Conservation (phyloP, 352 stramenopile genomes). For the Pythium vanterpoolii region DNA sequence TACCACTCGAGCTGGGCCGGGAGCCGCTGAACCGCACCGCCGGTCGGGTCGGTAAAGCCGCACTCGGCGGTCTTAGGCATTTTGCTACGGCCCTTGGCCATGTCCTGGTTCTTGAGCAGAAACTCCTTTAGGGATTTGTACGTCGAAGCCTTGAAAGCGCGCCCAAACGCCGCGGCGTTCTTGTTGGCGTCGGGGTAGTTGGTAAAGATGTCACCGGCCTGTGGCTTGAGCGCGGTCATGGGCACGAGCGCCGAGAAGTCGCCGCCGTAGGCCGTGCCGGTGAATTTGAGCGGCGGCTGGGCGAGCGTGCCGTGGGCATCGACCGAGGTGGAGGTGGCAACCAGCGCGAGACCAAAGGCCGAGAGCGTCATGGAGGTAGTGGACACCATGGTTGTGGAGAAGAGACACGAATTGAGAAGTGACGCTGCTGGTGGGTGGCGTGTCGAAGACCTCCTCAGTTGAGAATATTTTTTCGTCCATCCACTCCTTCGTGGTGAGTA, state of each 20-base stretch:
- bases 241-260: slow-evolving; percentile 7
- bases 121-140: slow-evolving; percentile 54
- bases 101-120: slow-evolving; percentile 32
- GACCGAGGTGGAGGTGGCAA: neutral
- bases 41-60: slow-evolving; percentile 42
- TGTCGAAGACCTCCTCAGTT: too few relatives aligned
- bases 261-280: slow-evolving; percentile 1
- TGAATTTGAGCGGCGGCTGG: slow-evolving; percentile 12
- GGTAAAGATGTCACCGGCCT: neutral
- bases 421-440: neutral
- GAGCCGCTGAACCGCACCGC: slow-evolving; percentile 19
- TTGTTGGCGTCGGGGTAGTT: neutral
- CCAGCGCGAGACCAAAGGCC: neutral
- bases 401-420: neutral
- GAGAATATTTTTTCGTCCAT: too few relatives aligned
- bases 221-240: slow-evolving; percentile 8
- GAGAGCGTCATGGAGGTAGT: neutral
- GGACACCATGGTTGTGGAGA: neutral
- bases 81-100: slow-evolving; percentile 25
- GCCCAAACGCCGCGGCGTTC: slow-evolving; percentile 2
- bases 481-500: too few relatives aligned
- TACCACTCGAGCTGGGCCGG: slow-evolving; percentile 41
- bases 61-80: slow-evolving; percentile 26
- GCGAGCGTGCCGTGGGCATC: slow-evolving; percentile 13
- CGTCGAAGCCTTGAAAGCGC: slow-evolving; percentile 32